Percentiles rank a stretch among this genome's conserved stretches.
These are phyloP conservation scores for Benincasa hispida DNA, from an alignment of 306 rosid species.

Conservation along the genomic window DNA sequence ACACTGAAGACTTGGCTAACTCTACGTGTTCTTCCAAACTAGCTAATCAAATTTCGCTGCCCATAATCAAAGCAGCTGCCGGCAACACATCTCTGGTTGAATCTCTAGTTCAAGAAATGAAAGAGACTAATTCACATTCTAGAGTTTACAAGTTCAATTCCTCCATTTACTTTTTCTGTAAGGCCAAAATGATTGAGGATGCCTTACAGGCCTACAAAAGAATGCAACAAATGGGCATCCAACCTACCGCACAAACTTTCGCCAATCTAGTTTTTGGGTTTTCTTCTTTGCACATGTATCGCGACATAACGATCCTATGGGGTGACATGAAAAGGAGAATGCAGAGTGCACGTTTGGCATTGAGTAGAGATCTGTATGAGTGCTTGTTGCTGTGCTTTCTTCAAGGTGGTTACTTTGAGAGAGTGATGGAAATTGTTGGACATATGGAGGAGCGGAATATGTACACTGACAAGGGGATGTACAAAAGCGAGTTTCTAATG, in stretches of 20 bases:
- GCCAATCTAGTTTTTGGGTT: constrained; percentile 34
- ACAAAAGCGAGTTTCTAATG: constrained; percentile 58
- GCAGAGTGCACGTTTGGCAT: constrained; percentile 22
- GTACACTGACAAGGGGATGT: constrained; percentile 60
- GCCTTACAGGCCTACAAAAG: constrained; percentile 54
- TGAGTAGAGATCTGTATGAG: constrained; percentile 55
- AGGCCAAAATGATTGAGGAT: constrained; percentile 81
- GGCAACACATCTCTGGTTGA: constrained; percentile 24
- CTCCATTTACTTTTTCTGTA: constrained; percentile 64
- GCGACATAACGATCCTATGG: constrained; percentile 68
- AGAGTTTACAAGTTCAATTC: constrained; percentile 46
- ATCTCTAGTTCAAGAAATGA: constrained; percentile 36
- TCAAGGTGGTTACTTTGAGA: constrained; percentile 86
- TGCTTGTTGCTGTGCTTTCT: constrained; percentile 50
- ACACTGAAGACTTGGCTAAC: constrained; percentile 25
- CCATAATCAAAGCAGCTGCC: constrained; percentile 9
- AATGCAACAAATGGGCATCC: constrained; percentile 45
- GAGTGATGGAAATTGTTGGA: constrained; percentile 69
- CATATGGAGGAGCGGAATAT: constrained; percentile 44
- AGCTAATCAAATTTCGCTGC: not conserved
- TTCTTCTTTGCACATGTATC: constrained; percentile 59
- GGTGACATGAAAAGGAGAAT: constrained; percentile 73
- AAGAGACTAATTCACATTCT: constrained; percentile 14
- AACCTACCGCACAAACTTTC: constrained; percentile 49
- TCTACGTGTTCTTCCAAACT: no score